Percentiles rank a stretch among this genome's conserved stretches.
Conservation (phyloP, 768 basidiomycete genomes). For the Cystobasidium onofrii region DNA sequence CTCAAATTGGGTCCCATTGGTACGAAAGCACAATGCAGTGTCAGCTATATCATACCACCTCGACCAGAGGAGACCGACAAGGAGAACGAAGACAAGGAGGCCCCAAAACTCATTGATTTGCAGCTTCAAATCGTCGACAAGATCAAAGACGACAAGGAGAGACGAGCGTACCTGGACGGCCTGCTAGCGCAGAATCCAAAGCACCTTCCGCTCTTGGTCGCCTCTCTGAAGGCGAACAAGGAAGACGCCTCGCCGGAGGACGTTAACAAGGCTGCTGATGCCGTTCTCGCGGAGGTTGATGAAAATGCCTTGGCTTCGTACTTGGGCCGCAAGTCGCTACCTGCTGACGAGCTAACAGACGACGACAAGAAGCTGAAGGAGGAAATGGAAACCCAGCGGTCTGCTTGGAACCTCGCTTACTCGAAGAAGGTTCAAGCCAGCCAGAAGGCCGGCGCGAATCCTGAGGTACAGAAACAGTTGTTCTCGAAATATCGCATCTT, state of each 20-base stretch:
- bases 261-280: conserved; percentile 10
- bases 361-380: conserved; percentile 31
- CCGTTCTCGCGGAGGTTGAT: conserved; percentile 4
- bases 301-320: conserved; percentile 15
- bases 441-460: not conserved
- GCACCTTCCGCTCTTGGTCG: conserved; percentile 31
- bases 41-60: conserved; percentile 19
- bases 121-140: conserved; percentile 32
- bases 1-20: not conserved
- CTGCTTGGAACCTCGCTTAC: conserved; percentile 10
- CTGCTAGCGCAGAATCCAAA: conserved; percentile 15
- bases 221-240: conserved; percentile 21
- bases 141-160: conserved; percentile 34
- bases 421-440: conserved; percentile 11
- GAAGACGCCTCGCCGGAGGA: conserved; percentile 4
- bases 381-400: conserved; percentile 14
- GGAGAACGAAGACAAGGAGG: conserved; percentile 11
- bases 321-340: conserved; percentile 11
- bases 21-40: not conserved
- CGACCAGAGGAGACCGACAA: conserved; percentile 13
- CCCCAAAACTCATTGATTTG: conserved; percentile 29
- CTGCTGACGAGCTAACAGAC: conserved; percentile 1
- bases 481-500: conserved; percentile 18
- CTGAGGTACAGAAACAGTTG: not conserved
- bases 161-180: not conserved